Evolutionary conservation across 805 yeast species (phyloP), one percentile per base, ranked within the genome.

Genomic region (Pichia rugopelliculosa): DNA sequence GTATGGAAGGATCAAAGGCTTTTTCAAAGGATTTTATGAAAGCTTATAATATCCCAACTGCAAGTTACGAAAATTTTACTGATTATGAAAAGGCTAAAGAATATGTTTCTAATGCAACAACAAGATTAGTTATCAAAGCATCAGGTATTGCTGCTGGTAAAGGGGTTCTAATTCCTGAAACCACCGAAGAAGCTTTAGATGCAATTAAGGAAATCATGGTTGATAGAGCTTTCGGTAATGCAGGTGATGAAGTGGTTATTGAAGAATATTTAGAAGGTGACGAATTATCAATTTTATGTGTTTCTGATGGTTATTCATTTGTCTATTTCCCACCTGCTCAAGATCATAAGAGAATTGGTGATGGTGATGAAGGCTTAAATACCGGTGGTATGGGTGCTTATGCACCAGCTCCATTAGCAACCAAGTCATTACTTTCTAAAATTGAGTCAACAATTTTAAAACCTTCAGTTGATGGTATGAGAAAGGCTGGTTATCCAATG

Each of bases 331-430:
- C 99, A 39, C 87, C 98, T 40, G 96, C 98, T 24, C 99, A 93
- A 71, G 99, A 93, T 65, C 99, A 93, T 71, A 93, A 93, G 72
- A 82, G 99, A 66, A 77, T 85, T 56, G 95, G 95, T 47, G 87
- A 95, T 60, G 90, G 90, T 51, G 99, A 93, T 66, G 72, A 80
- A 36, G 99, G 99, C 23, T 75, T 91, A 53, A 93, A 93, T 71
- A 93, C 99, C 36, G 99, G 99, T 57, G 99, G 99, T 54, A 93
- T 93, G 99, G 99, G 99, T 54, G 96, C 98, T 8, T 93, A 93
- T 62, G 93, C 98, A 8, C 99, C 99, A 27, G 95, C 98, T 11
- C 99, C 99, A 48, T 74, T 88, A 53, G 98, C 95, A 18, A 87
- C 97, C 18, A 81, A 87, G 2, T 73, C 76, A 22, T 64, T 93